A percentile compares a stretch with the other conserved stretches of the same genome.
phyloP scores from a whole-genome alignment of 2,329 filamentous ascomycete genomes.

The Verticillium klebahnii region DNA sequence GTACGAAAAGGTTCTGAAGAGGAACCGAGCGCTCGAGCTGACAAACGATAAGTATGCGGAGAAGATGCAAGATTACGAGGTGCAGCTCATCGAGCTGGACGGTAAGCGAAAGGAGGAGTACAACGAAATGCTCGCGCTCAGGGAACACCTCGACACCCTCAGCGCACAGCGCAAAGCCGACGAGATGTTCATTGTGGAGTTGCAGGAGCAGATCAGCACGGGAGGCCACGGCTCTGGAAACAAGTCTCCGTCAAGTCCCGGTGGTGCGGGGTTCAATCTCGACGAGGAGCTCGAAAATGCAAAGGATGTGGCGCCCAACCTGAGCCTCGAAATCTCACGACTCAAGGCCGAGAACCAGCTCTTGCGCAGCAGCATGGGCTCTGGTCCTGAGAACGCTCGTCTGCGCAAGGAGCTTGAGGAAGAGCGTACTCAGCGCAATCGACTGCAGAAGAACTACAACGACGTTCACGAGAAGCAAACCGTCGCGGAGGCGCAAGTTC shows the following conservation, averaged over 20 bases:
- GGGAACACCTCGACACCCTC: conserved; percentile 26
- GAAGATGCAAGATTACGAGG: conserved; percentile 23
- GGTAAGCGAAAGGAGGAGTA: conserved; percentile 39
- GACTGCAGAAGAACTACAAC: conserved; percentile 50
- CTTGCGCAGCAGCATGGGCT: conserved; percentile 49
- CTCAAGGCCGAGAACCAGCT: conserved; percentile 59
- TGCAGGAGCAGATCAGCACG: conserved; percentile 53
- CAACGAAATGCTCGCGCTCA: conserved; percentile 42
- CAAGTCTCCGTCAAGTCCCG: not conserved
- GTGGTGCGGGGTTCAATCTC: conserved; percentile 35
- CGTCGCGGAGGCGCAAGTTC: conserved; percentile 48
- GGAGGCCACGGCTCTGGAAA: conserved; percentile 16
- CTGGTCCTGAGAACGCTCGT: conserved; percentile 48
- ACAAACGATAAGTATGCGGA: conserved; percentile 26
- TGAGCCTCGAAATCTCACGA: conserved; percentile 50
- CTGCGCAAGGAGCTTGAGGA: conserved; percentile 54
- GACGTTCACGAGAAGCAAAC: conserved; percentile 55
- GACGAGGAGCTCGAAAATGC: conserved; percentile 57
- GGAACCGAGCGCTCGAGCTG: conserved; percentile 29
- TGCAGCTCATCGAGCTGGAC: conserved; percentile 31
- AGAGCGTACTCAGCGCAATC: conserved; percentile 42
- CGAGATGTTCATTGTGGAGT: conserved; percentile 51
- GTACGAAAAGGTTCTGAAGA: conserved; percentile 28
- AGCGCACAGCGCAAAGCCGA: conserved; percentile 42
- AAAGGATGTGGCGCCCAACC: conserved; percentile 31